phyloP scores from a whole-genome alignment of 2,329 filamentous ascomycete genomes.

The Fusarium praegraminearum region DNA sequence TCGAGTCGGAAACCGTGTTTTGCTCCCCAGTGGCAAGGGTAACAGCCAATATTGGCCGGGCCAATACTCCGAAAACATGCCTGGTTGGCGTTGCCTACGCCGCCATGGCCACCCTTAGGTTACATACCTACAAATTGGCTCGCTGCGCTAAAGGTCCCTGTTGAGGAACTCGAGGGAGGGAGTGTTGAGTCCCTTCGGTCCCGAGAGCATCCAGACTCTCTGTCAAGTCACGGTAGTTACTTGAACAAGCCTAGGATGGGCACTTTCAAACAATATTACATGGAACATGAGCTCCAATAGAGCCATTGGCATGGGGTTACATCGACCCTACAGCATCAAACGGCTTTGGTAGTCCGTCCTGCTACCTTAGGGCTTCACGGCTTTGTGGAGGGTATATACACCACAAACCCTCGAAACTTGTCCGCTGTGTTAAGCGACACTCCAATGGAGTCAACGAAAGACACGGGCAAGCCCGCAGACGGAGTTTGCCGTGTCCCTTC shows the following conservation, averaged over 20 bases:
- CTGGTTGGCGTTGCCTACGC: not conserved
- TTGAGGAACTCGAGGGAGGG: not conserved
- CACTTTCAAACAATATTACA: not conserved
- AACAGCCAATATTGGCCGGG: not conserved
- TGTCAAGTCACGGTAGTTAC: not conserved
- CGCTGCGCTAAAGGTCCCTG: not conserved
- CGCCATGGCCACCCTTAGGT: not conserved
- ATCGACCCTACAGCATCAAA: not conserved
- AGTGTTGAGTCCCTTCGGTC: not conserved
- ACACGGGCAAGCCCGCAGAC: not conserved
- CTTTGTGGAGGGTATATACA: constrained; percentile 1
- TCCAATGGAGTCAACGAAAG: constrained; percentile 6
- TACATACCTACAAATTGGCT: constrained; percentile 8
- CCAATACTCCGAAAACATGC: not conserved
- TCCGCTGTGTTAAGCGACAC: constrained; percentile 1
- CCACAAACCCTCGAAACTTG: constrained; percentile 2
- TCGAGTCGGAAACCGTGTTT: not conserved
- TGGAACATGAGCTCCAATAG: not conserved
- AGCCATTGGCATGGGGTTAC: constrained; percentile 1
- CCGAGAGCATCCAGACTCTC: not conserved
- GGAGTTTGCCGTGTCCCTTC: not conserved
- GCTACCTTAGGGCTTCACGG: constrained; percentile 4
- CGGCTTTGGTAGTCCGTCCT: not conserved
- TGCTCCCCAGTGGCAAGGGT: not conserved
- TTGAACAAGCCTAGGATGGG: not conserved